Base-by-base conservation (phyloP, 1,284 basidiomycete genomes). In the Blastosporella zonata region DNA sequence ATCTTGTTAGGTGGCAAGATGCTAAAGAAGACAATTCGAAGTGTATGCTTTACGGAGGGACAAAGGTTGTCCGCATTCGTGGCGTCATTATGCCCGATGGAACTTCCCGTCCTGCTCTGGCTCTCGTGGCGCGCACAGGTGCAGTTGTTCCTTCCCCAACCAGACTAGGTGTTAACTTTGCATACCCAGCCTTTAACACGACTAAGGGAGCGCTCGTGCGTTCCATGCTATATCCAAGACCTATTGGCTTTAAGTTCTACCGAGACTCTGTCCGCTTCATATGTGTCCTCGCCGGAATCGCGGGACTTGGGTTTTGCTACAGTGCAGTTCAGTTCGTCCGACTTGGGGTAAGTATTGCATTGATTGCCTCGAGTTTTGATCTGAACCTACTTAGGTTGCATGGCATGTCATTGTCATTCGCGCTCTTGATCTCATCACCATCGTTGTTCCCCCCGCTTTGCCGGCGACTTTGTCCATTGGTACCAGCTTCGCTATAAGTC, bases 201-300 rank as follows among this genome's bases (percentile, higher is more conserved):
- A 99, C 97, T 9, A 99, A 99, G 69, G 97, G 97, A 25, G 90
- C 96, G 0, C 76, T 99, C 15, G 84, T 99, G 6, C 81, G 97
- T 20, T 97, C 94, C 0, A 99, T 99, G 97, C 75, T 99, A 13
- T 99, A 97, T 73, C 97, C 97, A 0, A 98, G 97, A 65, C 95
- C 96, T 0, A 95, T 98, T 61, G 96, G 95, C 0, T 95, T 93
- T 79, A 94, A 96, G 67, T 97, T 97, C 67, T 97, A 97, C 69
- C 87, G 93, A 25, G 97, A 99, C 69, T 98, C 96, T 6, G 92
- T 98, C 64, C 83, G 94, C 45, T 99, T 99, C 66, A 97, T 99
- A 52, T 82, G 83, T 33, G 94, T 99, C 13, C 79, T 99, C 12
- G 87, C 92, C 12, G 80, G 88, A 22, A 87, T 98, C 40, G 95